Evolutionary conservation across 805 yeast genomes (phyloP), one percentile per base, ranked within the genome.

Genomic region (Saccharomycopsis fibuligera): DNA sequence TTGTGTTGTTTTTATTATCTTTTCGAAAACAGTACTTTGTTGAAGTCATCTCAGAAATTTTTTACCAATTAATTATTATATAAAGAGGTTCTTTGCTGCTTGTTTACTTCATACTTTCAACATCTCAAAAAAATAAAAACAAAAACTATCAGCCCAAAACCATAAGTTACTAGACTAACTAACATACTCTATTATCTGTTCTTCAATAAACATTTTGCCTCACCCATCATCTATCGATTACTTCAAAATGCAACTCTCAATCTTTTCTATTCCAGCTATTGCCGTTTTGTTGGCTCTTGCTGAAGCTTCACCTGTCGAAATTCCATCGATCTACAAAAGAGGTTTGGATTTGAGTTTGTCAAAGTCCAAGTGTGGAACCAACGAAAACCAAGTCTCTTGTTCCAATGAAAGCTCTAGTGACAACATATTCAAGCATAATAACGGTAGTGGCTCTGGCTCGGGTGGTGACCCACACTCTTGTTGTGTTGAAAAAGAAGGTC

Each of bases 401-500:
- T 37, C 47, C 5, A 21, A 30, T 16, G 21, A n/a, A 9, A 2
- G 29, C 8, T 37, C 44, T 14, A 14, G 39, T 19, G 41, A 33
- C 9, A 33, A 16, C 37, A 29, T 9, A 29, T 29, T 9, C 31
- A 29, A 12, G 12, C 31, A 9, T 29, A 12, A 12, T 29, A 8
- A 29, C 31, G 31, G 31, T 29, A 12, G 31, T 9, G 12, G 12
- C 12, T 8, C 12, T 29, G 31, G 31, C 31, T 12, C 8, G 8
- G 31, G 31, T 9, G 12, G 31, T 29, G 31, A 12, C 12, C 12
- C 8, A 29, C n/a, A 25, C 23, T 10, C 40, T 41, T 48, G 51
- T 38, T 48, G 51, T 38, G 48, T 48, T 16, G 51, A 48, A 36
- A 27, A 43, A 35, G 44, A 48, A 35, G 97, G 97, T 5, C 72